A percentile compares a stretch with the other conserved stretches of the same genome.
Evolutionary conservation across 139 green algal genomes (phyloP).

Genomic region (Chlamydomonas sp.): DNA sequence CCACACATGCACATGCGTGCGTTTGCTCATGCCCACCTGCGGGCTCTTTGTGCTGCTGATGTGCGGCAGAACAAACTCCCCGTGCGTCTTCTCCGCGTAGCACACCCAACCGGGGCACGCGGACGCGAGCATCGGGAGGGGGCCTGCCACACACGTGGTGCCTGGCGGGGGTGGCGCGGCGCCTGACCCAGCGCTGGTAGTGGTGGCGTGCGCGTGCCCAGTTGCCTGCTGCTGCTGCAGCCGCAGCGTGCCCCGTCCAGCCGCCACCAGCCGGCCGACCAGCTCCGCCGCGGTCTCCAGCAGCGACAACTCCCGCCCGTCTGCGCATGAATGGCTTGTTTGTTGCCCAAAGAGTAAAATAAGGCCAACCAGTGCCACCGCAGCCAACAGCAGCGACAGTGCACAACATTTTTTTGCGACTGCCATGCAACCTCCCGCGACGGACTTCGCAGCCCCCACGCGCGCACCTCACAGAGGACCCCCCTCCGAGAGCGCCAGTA

Average conservation of each 20-base stretch:
- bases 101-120: conserved; percentile 96
- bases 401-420: no score
- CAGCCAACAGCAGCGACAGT: no score
- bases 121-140: conserved; percentile 78
- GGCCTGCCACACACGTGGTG: no score
- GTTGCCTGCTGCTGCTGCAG: conserved; percentile 5
- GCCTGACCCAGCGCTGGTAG: neutral
- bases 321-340: no score
- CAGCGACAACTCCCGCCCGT: conserved; percentile 67
- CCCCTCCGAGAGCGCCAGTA: no score
- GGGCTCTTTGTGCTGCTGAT: conserved; percentile 80
- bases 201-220: neutral
- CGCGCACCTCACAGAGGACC: no score
- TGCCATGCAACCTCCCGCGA: no score
- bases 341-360: no score
- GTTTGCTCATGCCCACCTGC: conserved; percentile 39
- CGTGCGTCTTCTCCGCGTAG: conserved; percentile 98
- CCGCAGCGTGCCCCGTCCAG: neutral
- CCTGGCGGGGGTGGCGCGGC: no score
- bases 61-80: conserved; percentile 71
- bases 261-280: conserved; percentile 31
- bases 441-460: no score
- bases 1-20: no score
- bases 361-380: no score
- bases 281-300: conserved; percentile 82